Evolutionary conservation across 345 rosid genomes (phyloP).

Genomic region (Capsella bursapastoris): DNA sequence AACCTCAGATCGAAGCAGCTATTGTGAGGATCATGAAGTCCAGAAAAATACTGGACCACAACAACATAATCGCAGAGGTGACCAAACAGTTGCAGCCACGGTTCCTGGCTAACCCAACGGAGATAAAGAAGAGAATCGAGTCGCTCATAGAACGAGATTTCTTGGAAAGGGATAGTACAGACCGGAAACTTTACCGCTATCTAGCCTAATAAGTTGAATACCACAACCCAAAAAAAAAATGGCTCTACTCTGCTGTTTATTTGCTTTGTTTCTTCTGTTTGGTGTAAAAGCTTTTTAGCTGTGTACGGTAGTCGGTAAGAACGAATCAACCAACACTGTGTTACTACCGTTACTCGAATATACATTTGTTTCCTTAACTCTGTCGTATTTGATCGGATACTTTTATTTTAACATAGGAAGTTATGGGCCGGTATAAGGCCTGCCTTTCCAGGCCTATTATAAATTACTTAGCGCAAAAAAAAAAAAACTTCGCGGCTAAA

Average conservation of each 20-base stretch:
- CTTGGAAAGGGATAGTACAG: slow-evolving; percentile 90
- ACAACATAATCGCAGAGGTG: slow-evolving; percentile 89
- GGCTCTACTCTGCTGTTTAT: background rate
- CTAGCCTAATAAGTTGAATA: slow-evolving; percentile 63
- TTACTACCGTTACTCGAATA: slow-evolving; percentile 20
- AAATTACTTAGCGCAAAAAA: background rate
- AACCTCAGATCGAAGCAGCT: slow-evolving; percentile 98
- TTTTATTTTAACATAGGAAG: background rate
- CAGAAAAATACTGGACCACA: slow-evolving; percentile 91
- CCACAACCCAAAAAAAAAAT: background rate
- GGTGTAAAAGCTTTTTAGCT: slow-evolving; percentile 33
- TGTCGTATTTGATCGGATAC: background rate
- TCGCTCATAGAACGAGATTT: slow-evolving; percentile 95
- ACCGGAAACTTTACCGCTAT: slow-evolving; percentile 90
- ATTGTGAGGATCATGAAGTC: slow-evolving; percentile 99
- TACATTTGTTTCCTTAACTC: slow-evolving; percentile 28
- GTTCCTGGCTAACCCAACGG: slow-evolving; percentile 91
- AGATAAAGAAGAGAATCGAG: slow-evolving; percentile 97
- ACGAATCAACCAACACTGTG: slow-evolving; percentile 13
- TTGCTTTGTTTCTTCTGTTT: slow-evolving; percentile 34
- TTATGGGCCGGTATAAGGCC: background rate
- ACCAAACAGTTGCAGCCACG: slow-evolving; percentile 97
- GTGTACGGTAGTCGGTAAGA: slow-evolving; percentile 26
- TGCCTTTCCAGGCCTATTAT: slow-evolving; percentile 1
- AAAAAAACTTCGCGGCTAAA: slow-evolving; percentile 37